Evolutionary conservation across 108 stramenopile species (phyloP).

Genomic region (Pseudonitzschia pungens): DNA sequence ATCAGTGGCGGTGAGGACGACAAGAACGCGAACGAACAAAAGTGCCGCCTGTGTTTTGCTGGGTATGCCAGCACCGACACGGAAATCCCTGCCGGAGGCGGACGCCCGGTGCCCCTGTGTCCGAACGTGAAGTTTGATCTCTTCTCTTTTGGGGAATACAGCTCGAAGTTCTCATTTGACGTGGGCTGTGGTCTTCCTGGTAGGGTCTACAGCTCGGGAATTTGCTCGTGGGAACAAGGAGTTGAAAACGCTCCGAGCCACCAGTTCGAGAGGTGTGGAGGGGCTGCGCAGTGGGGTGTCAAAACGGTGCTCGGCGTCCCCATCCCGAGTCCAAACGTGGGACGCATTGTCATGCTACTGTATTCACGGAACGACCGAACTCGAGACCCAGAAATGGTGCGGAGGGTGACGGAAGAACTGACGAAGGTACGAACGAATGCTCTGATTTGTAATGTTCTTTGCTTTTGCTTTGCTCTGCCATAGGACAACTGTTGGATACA

Average conservation of each 20-base stretch:
- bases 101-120: conserved; percentile 19
- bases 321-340: conserved; percentile 82
- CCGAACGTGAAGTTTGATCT: conserved; percentile 66
- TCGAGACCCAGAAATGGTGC: conserved; percentile 68
- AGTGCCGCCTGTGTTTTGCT: conserved; percentile 73
- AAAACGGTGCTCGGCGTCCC: conserved; percentile 86
- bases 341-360: conserved; percentile 74
- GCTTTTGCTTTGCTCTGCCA: not conserved
- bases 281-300: conserved; percentile 82
- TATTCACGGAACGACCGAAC: conserved; percentile 75
- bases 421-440: conserved; percentile 44
- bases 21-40: conserved; percentile 8
- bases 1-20: conserved; percentile 1
- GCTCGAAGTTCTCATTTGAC: conserved; percentile 83
- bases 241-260: conserved; percentile 65
- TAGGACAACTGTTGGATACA: not conserved
- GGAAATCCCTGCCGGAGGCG: conserved; percentile 38
- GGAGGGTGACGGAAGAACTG: conserved; percentile 67
- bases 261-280: conserved; percentile 84
- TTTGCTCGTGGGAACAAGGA: conserved; percentile 77
- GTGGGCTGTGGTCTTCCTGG: conserved; percentile 86
- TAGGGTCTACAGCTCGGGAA: conserved; percentile 61
- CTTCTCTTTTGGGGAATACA: conserved; percentile 80
- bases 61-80: conserved; percentile 67
- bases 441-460: not conserved